Conservation (phyloP, 768 basidiomycete species). For the Boletus vermiculosoides region DNA sequence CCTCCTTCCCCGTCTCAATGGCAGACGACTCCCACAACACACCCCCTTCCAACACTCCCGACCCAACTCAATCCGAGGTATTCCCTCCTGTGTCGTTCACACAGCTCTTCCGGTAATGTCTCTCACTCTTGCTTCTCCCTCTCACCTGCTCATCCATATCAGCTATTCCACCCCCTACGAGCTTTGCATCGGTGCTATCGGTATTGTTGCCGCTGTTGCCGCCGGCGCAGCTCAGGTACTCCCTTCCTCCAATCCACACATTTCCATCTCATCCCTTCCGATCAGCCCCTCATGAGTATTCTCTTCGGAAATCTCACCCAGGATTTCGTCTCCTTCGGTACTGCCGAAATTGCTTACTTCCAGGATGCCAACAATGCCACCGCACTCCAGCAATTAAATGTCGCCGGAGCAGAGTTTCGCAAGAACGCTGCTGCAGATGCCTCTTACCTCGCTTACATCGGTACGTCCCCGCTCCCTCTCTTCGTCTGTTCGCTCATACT, state of each 20-base stretch:
- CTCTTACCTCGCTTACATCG: conserved; percentile 63
- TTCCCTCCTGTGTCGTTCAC: conserved; percentile 41
- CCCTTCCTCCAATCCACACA: neutral
- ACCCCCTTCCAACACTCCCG: neutral
- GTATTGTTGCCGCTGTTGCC: conserved; percentile 67
- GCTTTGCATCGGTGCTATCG: conserved; percentile 62
- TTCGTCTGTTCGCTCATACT: neutral
- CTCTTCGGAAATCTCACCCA: conserved; percentile 83
- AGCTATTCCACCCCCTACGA: conserved; percentile 79
- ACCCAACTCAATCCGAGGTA: neutral
- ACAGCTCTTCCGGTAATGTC: conserved; percentile 47
- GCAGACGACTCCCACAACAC: neutral
- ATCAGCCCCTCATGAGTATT: conserved; percentile 73
- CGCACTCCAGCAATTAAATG: conserved; percentile 33
- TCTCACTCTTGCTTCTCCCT: neutral
- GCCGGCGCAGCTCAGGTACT: conserved; percentile 79
- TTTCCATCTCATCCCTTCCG: neutral
- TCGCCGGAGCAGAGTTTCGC: conserved; percentile 49
- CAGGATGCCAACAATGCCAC: conserved; percentile 26
- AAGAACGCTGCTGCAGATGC: conserved; percentile 54
- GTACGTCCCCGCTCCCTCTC: conserved; percentile 36
- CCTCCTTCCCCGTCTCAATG: neutral
- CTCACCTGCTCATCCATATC: conserved; percentile 10
- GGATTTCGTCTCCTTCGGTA: conserved; percentile 62
- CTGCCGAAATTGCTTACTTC: conserved; percentile 8